Evolutionary conservation across 805 yeast genomes (phyloP).

Genomic region (Cyberlindnera petersonii): DNA sequence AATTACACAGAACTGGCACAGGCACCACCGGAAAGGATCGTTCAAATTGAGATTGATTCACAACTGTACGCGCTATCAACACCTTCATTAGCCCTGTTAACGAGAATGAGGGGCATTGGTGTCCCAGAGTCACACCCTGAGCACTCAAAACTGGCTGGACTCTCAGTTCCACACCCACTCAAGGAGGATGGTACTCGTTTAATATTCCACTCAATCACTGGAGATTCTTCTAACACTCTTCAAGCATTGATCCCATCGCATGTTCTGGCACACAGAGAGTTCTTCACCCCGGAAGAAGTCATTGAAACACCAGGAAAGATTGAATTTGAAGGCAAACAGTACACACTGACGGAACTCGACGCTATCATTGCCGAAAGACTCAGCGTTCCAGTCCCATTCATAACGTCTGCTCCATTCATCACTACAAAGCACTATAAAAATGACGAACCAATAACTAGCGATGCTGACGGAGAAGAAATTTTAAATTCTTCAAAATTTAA

Average conservation of each 20-base stretch:
- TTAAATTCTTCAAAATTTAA: slow-evolving; percentile 4
- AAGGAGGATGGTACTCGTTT: too few species aligned
- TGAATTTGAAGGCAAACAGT: slow-evolving; percentile 3
- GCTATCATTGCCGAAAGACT: slow-evolving; percentile 5
- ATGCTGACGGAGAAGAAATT: slow-evolving; percentile 6
- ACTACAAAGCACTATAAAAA: not conserved
- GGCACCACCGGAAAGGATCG: not conserved
- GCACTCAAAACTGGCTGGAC: too few species aligned
- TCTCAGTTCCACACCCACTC: slow-evolving; percentile 9
- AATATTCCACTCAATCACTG: slow-evolving; percentile 6
- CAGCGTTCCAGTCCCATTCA: slow-evolving; percentile 11
- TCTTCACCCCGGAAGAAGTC: slow-evolving; percentile 1
- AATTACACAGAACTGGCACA: slow-evolving; percentile 1
- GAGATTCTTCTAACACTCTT: slow-evolving; percentile 3
- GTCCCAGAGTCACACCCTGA: slow-evolving; percentile 13
- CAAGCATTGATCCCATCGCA: slow-evolving; percentile 23
- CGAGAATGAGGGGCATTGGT: slow-evolving; percentile 19
- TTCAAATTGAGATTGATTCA: slow-evolving; percentile 13
- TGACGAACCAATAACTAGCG: slow-evolving; percentile 8
- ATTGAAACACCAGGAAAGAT: slow-evolving; percentile 10
- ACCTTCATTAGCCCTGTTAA: slow-evolving; percentile 17
- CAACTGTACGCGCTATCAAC: slow-evolving; percentile 7
- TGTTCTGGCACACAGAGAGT: slow-evolving; percentile 16
- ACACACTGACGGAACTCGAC: slow-evolving; percentile 11
- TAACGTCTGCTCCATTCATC: slow-evolving; percentile 19